Base-by-base conservation (phyloP, 768 basidiomycete species). In the Tylopilus rubrobrunneus region DNA sequence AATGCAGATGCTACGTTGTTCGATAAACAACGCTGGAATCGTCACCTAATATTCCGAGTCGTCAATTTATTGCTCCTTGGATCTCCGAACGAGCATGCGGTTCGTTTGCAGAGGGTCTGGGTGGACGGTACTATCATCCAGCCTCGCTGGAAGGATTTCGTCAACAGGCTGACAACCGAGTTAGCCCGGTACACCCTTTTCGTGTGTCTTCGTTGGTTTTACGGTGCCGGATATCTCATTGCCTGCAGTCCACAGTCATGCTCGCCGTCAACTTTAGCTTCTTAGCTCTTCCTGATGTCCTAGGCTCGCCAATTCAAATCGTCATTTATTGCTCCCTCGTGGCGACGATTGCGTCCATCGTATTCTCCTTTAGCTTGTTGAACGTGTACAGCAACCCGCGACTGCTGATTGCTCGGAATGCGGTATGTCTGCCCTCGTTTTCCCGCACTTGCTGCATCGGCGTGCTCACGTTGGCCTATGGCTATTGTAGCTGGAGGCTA, bases 181-280 rank as follows among this genome's bases (percentile, higher is more conserved):
- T 28, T 62, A 7, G 51, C 31, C 17, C 56, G 48, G 28, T 62
- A 48, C 42, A 53, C 56, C 23, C 49, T 53, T 1, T 50, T 62
- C 36, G 56, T 57, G 31, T 21, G 59, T 47, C 21, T 8, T 4
- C 2, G 14, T 27, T 4, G 5, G 7, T 57, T 3, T 14, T 36
- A 14, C 5, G 5, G 8, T 42, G 8, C 9, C 7, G 0, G 25
- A 15, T 15, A 8, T 28, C 34, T 36, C 37, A 37, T 37, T 17
- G 5, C 41, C 50, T 1, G 7, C 21, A 62, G 59, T 62, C 60
- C 19, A 60, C 55, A 34, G 60, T 62, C 9, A 57, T 60, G 55
- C 50, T 60, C 7, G 59, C 59, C 2, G 60, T 60, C 5, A 44
- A 62, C 7, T 36, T 62, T 37, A 52, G 59, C 23, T 62, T 61